These are phyloP conservation scores for Leptoxyphium fumago DNA, from an alignment of 2,329 filamentous ascomycete species.

Conservation along the genomic window DNA sequence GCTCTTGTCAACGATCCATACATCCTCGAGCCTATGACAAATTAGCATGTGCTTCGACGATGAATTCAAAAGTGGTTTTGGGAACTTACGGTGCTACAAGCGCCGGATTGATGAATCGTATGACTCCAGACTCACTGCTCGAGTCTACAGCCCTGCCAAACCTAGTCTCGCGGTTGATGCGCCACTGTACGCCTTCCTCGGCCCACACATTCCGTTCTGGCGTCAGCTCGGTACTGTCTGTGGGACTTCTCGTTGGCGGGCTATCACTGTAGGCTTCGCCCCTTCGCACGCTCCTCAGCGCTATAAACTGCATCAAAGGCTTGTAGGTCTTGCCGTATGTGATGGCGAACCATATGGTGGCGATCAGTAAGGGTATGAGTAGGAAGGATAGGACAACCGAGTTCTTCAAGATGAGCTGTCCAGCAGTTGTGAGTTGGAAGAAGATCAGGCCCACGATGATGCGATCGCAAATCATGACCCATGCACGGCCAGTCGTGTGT, in stretches of 20 bases:
- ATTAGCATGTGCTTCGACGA: conserved; percentile 6
- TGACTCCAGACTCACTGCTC: conserved; percentile 47
- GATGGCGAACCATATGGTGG: conserved; percentile 79
- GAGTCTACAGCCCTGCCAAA: conserved; percentile 55
- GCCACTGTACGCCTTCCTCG: conserved; percentile 6
- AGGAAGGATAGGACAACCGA: conserved; percentile 61
- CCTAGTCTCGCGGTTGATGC: conserved; percentile 7
- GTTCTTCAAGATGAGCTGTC: conserved; percentile 60
- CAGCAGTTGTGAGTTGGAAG: conserved; percentile 83
- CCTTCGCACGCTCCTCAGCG: conserved; percentile 66
- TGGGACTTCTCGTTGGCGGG: conserved; percentile 14
- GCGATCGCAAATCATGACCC: conserved; percentile 93
- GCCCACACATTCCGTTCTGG: conserved; percentile 27
- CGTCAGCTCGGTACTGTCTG: conserved; percentile 12
- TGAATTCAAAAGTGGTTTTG: background rate
- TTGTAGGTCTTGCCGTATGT: conserved; percentile 70
- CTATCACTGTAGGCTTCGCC: conserved; percentile 37
- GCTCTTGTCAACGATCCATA: conserved; percentile 43
- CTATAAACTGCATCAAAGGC: conserved; percentile 83
- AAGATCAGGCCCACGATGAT: conserved; percentile 73
- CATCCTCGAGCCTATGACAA: conserved; percentile 43
- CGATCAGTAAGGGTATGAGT: conserved; percentile 60
- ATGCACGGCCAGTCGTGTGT: conserved; percentile 82
- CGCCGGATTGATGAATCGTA: conserved; percentile 64
- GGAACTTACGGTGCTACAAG: conserved; percentile 48